Conservation (phyloP, 331 rosid species). For the Pyrus hybrid region DNA sequence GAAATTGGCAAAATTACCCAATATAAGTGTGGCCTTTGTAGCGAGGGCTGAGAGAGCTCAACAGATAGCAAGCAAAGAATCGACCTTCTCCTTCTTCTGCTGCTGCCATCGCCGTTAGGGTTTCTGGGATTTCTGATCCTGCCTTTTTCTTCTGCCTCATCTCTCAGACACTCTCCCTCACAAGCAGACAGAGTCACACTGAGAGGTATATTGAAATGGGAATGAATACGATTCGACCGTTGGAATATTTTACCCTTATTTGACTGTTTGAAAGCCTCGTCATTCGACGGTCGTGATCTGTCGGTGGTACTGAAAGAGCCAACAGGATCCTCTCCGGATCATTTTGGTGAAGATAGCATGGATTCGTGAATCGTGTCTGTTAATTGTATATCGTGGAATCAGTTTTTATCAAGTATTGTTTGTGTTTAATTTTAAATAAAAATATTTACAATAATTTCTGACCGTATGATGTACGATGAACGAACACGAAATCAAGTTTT, state of each 20-base stretch:
- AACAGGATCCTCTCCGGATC: too few species aligned
- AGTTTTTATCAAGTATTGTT: too few species aligned
- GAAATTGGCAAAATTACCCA: constrained; percentile 31
- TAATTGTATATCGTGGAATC: too few species aligned
- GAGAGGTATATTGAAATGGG: background rate
- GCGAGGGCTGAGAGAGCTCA: constrained; percentile 69
- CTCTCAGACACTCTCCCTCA: constrained; percentile 1
- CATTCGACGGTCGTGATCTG: background rate
- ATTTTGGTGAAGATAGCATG: too few species aligned
- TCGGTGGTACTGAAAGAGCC: background rate
- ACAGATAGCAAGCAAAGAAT: constrained; percentile 79
- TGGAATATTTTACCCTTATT: background rate
- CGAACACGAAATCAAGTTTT: background rate
- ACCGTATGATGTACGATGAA: too few species aligned
- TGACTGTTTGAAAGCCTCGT: background rate
- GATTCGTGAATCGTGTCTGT: too few species aligned
- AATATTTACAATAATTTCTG: too few species aligned
- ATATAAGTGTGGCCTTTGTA: constrained; percentile 83
- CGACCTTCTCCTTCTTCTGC: constrained; percentile 23
- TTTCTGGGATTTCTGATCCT: constrained; percentile 26
- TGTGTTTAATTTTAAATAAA: too few species aligned
- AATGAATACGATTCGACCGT: background rate
- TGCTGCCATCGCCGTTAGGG: constrained; percentile 5
- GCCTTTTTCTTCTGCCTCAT: constrained; percentile 45
- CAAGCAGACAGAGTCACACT: background rate